phyloP scores from a whole-genome alignment of 306 rosid genomes.

The Gastrolobium bilobum region DNA sequence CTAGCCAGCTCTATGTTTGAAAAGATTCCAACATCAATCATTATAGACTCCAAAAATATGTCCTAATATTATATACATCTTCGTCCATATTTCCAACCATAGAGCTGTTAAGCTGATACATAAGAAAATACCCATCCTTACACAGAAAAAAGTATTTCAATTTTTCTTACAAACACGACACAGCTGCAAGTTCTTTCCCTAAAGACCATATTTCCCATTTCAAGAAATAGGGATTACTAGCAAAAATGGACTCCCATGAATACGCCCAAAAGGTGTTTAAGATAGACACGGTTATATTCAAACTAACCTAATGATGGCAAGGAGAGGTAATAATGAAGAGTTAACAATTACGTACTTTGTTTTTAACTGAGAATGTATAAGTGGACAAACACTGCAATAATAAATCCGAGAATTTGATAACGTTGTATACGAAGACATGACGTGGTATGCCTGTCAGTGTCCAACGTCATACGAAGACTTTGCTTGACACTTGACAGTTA shows the following conservation, averaged over 20 bases:
- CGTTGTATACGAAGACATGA: neutral
- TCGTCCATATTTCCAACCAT: neutral
- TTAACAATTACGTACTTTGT: neutral
- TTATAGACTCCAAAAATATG: neutral
- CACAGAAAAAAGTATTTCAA: neutral
- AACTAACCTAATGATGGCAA: neutral
- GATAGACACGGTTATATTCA: neutral
- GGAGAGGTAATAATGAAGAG: neutral
- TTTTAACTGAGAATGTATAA: neutral
- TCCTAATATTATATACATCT: neutral
- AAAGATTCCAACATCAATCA: neutral
- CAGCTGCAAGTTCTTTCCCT: neutral
- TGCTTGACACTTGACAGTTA: neutral
- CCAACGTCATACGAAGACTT: neutral
- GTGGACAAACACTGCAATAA: conserved; percentile 1
- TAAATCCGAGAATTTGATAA: neutral
- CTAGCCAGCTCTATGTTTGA: neutral
- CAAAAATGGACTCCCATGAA: conserved; percentile 12
- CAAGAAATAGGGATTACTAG: neutral
- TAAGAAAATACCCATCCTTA: neutral
- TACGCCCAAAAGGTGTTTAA: neutral
- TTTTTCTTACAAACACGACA: neutral
- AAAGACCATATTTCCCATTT: conserved; percentile 11
- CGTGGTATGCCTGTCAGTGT: neutral
- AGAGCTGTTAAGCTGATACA: neutral